phyloP scores from a whole-genome alignment of 2,329 filamentous ascomycete species.

The Alternaria arbusti region DNA sequence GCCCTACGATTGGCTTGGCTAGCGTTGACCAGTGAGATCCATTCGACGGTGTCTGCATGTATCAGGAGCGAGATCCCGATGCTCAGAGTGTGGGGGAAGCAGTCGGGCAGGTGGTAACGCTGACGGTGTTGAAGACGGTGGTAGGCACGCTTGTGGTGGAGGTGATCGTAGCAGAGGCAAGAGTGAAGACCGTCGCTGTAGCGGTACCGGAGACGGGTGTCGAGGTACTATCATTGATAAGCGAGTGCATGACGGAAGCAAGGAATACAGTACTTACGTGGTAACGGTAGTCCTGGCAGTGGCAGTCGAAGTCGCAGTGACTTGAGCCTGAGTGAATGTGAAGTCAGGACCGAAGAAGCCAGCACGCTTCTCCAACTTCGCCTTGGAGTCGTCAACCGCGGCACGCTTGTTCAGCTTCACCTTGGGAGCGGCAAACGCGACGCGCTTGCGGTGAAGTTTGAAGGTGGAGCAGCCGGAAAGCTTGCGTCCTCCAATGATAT shows the following conservation, averaged over 20 bases:
- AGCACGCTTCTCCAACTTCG: neutral
- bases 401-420: slow-evolving; percentile 12
- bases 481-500: slow-evolving; percentile 29
- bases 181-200: neutral
- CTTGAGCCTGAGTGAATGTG: neutral
- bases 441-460: slow-evolving; percentile 20
- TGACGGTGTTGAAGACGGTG: neutral
- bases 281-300: neutral
- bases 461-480: slow-evolving; percentile 12
- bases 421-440: neutral
- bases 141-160: neutral
- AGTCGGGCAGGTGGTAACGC: neutral
- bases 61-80: neutral
- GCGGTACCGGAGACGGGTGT: neutral
- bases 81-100: neutral
- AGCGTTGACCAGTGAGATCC: neutral
- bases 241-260: neutral
- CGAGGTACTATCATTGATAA: slow-evolving; percentile 2
- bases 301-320: neutral
- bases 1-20: neutral
- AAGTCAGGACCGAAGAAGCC: slow-evolving; percentile 2
- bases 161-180: neutral
- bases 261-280: neutral
- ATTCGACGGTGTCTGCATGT: neutral
- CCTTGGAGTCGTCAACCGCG: neutral